Base-by-base conservation (phyloP, 192 early-diverging fungal species). In the Chytriomyces sp. region DNA sequence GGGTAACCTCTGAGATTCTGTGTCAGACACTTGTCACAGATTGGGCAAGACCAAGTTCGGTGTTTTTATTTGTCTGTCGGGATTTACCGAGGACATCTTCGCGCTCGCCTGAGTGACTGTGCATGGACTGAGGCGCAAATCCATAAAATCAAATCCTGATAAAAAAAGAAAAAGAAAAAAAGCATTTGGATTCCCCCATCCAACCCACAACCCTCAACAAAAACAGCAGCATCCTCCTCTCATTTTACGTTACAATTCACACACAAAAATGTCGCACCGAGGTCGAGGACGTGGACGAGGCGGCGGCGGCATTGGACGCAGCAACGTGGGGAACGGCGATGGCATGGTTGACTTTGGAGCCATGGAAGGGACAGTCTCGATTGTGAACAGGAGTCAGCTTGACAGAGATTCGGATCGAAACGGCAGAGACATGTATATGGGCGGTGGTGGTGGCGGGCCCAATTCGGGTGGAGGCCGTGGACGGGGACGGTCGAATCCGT, bases 231-330 rank as follows among this genome's bases (percentile, higher is more conserved):
- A 57, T 35, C 35, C 35, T 3, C 35, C 1, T 35, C 35, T 35
- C 35, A 35, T 35, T 35, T 35, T 35, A 35, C 35, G 35, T 35
- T 4, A 57, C 16, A 20, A 57, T 20, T 57, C 13, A 57, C 13
- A 20, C 20, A 57, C 53, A 20, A 13, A 57, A 1, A 57, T 57
- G 53, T 57, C 53, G 20, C 20, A n/a, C 68, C 16, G 68, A 3
- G 46, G 49, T 53, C 48, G 68, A 10, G 68, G 68, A 49, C 11
- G 68, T 18, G 68, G 68, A 48, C 48, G 68, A 16, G 68, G 68
- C 11, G 68, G 68, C 68, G 68, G 68, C 23, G 66, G 43, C 45
- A 23, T 13, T 13, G 53, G 53, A 13, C 53, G 53, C 66, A 24
- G 8, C 45, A 46, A 46, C 13, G n/a, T 53, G 20, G 48, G 49